These are phyloP conservation scores for Monilinia fructigena DNA, from an alignment of 2,329 filamentous ascomycete species.

Conservation along the genomic window DNA sequence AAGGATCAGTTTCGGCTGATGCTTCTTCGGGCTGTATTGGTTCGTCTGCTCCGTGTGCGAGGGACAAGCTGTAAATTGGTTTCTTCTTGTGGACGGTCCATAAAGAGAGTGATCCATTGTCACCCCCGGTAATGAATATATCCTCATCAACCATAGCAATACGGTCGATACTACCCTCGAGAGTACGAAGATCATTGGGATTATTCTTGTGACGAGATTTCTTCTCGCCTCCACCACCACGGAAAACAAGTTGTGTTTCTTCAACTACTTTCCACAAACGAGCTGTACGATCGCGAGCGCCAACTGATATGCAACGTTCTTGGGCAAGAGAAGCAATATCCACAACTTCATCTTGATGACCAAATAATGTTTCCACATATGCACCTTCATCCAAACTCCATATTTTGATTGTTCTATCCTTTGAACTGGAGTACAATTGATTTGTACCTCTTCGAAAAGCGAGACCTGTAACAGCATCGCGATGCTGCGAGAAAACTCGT, in stretches of 20 bases:
- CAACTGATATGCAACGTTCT: slow-evolving; percentile 88
- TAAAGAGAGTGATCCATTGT: slow-evolving; percentile 82
- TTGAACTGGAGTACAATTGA: slow-evolving; percentile 86
- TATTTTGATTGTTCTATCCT: slow-evolving; percentile 90
- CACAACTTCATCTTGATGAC: slow-evolving; percentile 87
- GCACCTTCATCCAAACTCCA: slow-evolving; percentile 91
- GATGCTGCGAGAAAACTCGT: slow-evolving; percentile 85
- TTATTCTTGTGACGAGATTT: slow-evolving; percentile 43
- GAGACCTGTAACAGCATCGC: slow-evolving; percentile 80
- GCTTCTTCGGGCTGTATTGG: slow-evolving; percentile 64
- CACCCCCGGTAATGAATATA: slow-evolving; percentile 88
- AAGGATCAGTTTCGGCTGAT: slow-evolving; percentile 68
- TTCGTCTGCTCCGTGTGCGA: slow-evolving; percentile 83
- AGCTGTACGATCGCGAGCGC: slow-evolving; percentile 85
- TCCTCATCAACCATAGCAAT: slow-evolving; percentile 86
- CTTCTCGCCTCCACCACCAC: slow-evolving; percentile 69
- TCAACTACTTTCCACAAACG: slow-evolving; percentile 95
- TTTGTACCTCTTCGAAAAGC: slow-evolving; percentile 86
- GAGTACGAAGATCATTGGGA: slow-evolving; percentile 44
- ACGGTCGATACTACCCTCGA: slow-evolving; percentile 86
- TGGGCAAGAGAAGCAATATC: slow-evolving; percentile 79
- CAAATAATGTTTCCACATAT: slow-evolving; percentile 93
- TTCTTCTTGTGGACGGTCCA: slow-evolving; percentile 97
- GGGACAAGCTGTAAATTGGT: slow-evolving; percentile 73
- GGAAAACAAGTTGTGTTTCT: slow-evolving; percentile 92